Base-by-base conservation (phyloP, 306 rosid genomes). In the Lagenaria siceraria region DNA sequence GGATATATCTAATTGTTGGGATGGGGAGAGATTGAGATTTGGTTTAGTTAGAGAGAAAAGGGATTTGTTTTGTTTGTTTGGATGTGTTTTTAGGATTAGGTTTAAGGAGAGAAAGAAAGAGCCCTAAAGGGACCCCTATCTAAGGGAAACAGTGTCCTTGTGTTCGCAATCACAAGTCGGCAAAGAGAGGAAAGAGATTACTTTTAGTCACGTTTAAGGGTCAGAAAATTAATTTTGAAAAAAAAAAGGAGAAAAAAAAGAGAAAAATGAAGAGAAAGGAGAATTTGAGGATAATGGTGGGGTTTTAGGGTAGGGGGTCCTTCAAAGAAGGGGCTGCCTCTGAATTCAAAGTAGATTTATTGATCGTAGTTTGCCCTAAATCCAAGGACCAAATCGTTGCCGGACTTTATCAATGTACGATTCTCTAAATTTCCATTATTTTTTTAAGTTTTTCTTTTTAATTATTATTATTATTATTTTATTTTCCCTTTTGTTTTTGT, bases 381-480 rank as follows among this genome's bases (percentile, higher is more conserved):
- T 78, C 86, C 83, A 79, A 87, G 87, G 76, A 88, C 87, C 77
- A 82, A 83, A 85, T 80, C 80, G 78, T 81, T 85, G 83, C 76
- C 84, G 85, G 81, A 87, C 88, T 90, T 92, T 83, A 83, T 54
- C 70, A 72, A 36, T 78, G 90, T 92, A 92, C 93, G 86, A 59
- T 65, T 58, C 10, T 51, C 55, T 62, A 46, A 6, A 42, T 70
- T 70, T 70, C 75, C 53, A 69, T 82, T 83, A n/a, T n/a, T 86
- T 81, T 83, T 86, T 86, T 76, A 79, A 84, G 82, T 74, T 79
- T 78, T 82, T 85, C 42, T 17, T 75, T 84, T 42, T 0, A 42
- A 29, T 29, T 29, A 29, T n/a, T n/a, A n/a, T n/a, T n/a, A 33
- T 33, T 33, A 33, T 33, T 33, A 33, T 33, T 33, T 33, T 33